Evolutionary conservation across 495 filamentous ascomycete species (phyloP), one percentile per base, ranked within the genome.

Genomic region (Xylaria longipes): DNA sequence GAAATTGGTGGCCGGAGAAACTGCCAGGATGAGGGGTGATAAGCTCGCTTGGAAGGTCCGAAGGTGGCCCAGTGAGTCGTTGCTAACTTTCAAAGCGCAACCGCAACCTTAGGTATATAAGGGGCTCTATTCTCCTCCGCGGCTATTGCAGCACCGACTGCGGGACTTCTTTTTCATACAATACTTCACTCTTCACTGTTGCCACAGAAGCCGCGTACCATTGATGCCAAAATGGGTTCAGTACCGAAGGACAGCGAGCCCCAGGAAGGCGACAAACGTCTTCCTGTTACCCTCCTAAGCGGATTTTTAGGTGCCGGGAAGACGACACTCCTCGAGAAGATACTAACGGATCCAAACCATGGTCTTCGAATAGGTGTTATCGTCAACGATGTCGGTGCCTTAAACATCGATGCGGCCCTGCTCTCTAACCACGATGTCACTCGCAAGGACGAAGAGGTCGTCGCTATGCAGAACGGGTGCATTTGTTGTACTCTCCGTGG

Each of bases 401-500:
- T 89, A 25, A 89, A 89, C 71, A 85, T 89, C 72, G 87, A 89
- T 71, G 87, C 86, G 1, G 78, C 84, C n/a, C 81, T 89, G 7
- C 85, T 89, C 39, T 79, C 86, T 64, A 74, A 71, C 2, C 86
- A 88, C 79, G 82, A 83, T 50, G 80, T 89, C 72, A 81, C 76
- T 22, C 73, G 75, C 3, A 81, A 76, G n/a, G 80, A 87, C 58
- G 86, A 89, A 68, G 87, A 87, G 68, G 79, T 90, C 57, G 85
- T 90, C n/a, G 83, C 85, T 61, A 80, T 90, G 58, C 87, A 90
- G 71, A 90, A 90, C 54, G 88, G 87, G 8, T 90, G 88, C 69
- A 90, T 90, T 67, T 90, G 87, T 76, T 90, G 88, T 68, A 90
- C 87, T 0, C 78, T 90, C 0, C 84, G 88, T 25, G 87, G 88